Conservation (phyloP, 306 rosid genomes). For the Rubus idaeus region DNA sequence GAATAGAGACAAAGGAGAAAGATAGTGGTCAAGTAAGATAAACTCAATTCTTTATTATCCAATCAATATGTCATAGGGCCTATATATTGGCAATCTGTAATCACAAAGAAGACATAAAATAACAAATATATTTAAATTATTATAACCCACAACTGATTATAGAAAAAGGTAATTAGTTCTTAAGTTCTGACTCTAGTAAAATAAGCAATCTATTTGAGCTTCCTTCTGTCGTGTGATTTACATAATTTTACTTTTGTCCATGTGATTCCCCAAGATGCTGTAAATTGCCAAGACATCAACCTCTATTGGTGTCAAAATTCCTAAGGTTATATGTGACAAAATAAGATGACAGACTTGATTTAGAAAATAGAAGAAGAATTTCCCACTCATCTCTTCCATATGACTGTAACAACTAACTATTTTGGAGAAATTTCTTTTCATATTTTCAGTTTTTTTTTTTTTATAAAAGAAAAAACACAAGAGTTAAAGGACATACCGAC, state of each 20-base stretch:
- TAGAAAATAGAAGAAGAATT: neutral
- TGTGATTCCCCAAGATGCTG: neutral
- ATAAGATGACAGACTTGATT: neutral
- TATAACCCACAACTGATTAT: neutral
- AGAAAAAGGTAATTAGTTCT: neutral
- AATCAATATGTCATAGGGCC: neutral
- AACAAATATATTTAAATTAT: neutral
- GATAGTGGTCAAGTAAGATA: neutral
- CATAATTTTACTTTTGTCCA: neutral
- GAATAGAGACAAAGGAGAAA: neutral
- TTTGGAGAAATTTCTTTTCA: neutral
- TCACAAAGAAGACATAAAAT: neutral
- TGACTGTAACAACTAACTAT: neutral
- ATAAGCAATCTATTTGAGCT: neutral
- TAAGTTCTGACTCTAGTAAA: neutral
- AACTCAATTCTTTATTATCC: neutral
- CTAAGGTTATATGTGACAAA: neutral
- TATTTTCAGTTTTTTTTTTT: too few species aligned
- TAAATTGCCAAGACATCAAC: neutral
- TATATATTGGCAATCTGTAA: neutral
- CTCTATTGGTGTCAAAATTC: neutral
- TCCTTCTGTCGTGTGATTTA: too few species aligned
- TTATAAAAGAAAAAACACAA: too few species aligned
- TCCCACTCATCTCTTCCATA: neutral
- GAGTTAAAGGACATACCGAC: too few species aligned